A percentile compares a stretch with the other conserved stretches of the same genome.
These are phyloP conservation scores for Linnemannia elongata DNA, from an alignment of 192 early-diverging fungal genomes.

Conservation along the genomic window DNA sequence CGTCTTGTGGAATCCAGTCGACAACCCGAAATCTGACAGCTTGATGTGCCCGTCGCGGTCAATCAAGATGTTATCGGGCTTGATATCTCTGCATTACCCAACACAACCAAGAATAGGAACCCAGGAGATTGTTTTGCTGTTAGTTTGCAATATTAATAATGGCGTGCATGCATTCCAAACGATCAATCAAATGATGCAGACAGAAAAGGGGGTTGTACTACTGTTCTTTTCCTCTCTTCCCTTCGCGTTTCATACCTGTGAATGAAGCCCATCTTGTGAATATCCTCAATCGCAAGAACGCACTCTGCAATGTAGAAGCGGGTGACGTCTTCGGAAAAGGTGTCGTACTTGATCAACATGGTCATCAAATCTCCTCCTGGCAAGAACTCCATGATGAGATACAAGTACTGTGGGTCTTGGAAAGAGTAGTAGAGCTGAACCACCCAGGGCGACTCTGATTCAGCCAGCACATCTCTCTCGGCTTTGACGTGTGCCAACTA, in stretches of 20 bases:
- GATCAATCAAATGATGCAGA: background rate
- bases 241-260: conserved; percentile 71
- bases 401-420: conserved; percentile 92
- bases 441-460: conserved; percentile 95
- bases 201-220: background rate
- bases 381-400: conserved; percentile 98
- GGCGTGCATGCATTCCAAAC: background rate
- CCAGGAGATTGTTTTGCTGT: background rate
- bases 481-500: conserved; percentile 96
- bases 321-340: conserved; percentile 95
- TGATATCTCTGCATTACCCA: conserved; percentile 71
- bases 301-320: conserved; percentile 98
- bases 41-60: conserved; percentile 98
- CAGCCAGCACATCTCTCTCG: conserved; percentile 96
- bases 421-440: conserved; percentile 98
- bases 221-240: background rate
- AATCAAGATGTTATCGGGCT: conserved; percentile 91
- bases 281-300: conserved; percentile 89
- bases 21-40: conserved; percentile 97
- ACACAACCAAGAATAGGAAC: background rate
- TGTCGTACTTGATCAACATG: conserved; percentile 98
- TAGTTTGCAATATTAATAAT: background rate
- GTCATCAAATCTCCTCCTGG: conserved; percentile 99
- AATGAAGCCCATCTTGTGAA: conserved; percentile 94
- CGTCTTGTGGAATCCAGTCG: conserved; percentile 98